Evolutionary conservation across 345 rosid species (phyloP), one percentile per base, ranked within the genome.

Genomic region (Erysimum cheiranthoides): DNA sequence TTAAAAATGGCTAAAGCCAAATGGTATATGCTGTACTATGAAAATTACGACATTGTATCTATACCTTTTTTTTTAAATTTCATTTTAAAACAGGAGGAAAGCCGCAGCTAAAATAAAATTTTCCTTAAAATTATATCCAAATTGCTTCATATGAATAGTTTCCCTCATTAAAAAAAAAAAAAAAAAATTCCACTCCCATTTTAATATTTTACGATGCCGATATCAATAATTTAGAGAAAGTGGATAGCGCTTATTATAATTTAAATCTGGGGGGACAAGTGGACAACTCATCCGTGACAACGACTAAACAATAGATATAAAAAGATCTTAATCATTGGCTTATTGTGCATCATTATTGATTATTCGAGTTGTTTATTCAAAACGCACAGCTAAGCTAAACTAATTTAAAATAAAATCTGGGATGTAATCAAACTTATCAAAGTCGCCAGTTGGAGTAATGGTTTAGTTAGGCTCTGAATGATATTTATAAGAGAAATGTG

Each of bases 251-350:
- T 54, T 64, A 71, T 71, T 30, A 18, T 43, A 71, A 27, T 66
- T 63, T 54, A 54, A 63, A 77, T 8, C 0, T 1, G 3, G 36
- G 74, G 70, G 75, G 80, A 70, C 79, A 76, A 76, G 64, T 69
- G 76, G 71, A 77, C 80, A 71, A 71, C 76, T 71, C 73, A 71
- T 9, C 68, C 76, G 76, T 77, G 80, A 77, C 60, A 43, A 54
- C 10, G 72, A 77, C 80, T 77, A 64, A 77, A 77, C 70, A 71
- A 64, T 77, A 70, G 3, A 70, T 54, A 45, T 35, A 2, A 18
- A 56, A 34, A 52, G 8, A 35, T 70, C 21, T 77, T 71, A 77
- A 77, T 71, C 80, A 71, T 71, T 77, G 27, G 62, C 61, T 71
- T 64, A 38, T 28, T 38, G 52, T 53, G 42, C 60, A 76, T 70